Percentiles rank a stretch among this genome's conserved stretches.
Evolutionary conservation across 2,329 filamentous ascomycete genomes (phyloP).

Genomic region (Reticulascus tulasneorum): DNA sequence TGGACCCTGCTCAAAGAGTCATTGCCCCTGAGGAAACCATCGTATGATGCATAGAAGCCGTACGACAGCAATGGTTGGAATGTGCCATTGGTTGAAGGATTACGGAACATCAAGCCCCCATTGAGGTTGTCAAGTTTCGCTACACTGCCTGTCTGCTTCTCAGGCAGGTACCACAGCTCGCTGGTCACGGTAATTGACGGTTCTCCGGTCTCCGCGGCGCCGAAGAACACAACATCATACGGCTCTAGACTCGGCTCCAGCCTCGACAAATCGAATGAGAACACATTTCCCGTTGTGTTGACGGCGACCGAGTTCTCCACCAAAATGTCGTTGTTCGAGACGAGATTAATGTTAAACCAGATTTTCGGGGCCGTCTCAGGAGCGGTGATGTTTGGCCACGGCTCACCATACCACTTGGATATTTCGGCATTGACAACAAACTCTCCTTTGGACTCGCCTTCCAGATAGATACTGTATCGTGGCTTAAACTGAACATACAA

Average conservation of each 20-base stretch:
- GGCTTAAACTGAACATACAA: conserved; percentile 40
- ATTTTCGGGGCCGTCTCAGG: conserved; percentile 13
- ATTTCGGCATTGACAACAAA: conserved; percentile 40
- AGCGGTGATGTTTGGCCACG: conserved; percentile 26
- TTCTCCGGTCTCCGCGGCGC: conserved; percentile 24
- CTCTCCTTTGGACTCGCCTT: conserved; percentile 33
- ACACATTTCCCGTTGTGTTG: conserved; percentile 29
- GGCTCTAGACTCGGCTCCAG: conserved; percentile 31
- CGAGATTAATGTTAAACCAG: conserved; percentile 35
- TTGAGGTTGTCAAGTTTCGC: conserved; percentile 42
- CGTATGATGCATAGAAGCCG: no score
- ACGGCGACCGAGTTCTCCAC: conserved; percentile 28
- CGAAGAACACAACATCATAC: conserved; percentile 35
- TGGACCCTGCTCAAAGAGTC: no score
- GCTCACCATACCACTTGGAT: conserved; percentile 34
- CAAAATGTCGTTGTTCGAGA: conserved; percentile 23
- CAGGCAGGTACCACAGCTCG: conserved; percentile 37
- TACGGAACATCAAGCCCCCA: conserved; percentile 37
- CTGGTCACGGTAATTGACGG: conserved; percentile 30
- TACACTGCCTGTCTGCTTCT: conserved; percentile 37
- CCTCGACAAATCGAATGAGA: conserved; percentile 30
- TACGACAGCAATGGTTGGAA: conserved; percentile 41
- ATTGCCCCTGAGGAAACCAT: no score
- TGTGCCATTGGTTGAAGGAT: conserved; percentile 24
- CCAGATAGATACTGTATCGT: conserved; percentile 43